Evolutionary conservation across 2,329 filamentous ascomycete genomes (phyloP), one percentile per base, ranked within the genome.

Genomic region (Microdochium bolleyi): DNA sequence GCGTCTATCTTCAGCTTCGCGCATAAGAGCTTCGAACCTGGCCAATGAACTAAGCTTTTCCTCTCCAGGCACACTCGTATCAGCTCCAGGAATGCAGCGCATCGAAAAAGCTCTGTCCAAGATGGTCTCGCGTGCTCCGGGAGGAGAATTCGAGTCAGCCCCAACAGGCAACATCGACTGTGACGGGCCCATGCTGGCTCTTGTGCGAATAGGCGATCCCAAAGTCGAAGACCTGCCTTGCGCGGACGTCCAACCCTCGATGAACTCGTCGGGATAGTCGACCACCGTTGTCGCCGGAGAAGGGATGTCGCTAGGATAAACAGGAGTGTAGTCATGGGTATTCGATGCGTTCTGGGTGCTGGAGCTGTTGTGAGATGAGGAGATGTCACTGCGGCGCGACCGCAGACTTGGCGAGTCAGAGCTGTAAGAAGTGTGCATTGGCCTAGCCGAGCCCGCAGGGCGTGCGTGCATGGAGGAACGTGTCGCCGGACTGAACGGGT

Each of bases 91-190:
- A 32, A 86, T 84, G 53, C 72, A 81, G 9, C 79, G 74, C 67
- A 86, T 67, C 58, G 84, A 80, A 59, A 87, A 86, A 0, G 83
- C 83, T 38, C 83, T 70, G 62, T 87, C 83, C n/a, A 86, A 65
- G 51, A 87, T 86, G 0, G 83, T 85, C 65, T 87, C 83, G 16
- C 83, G 74, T 2, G 78, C 79, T 0, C 66, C 68, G 2, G 78
- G 76, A 0, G 80, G 79, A 0, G 79, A 77, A 58, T 72, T 74
- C 1, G 75, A 74, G 41, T 74, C 69, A 2, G 71, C 59, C 9
- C 73, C 60, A 4, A 62, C 60, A 7, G 63, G 59, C 21, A 60
- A 54, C 1, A 72, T 70, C 16, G 70, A 67, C 13, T 76, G 73
- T 1, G 59, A 56, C 34, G 79, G 82, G 55, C 76, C 71, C 49